These are phyloP conservation scores for Phytophthora kernoviae DNA, from an alignment of 352 stramenopile genomes.

Conservation along the genomic window DNA sequence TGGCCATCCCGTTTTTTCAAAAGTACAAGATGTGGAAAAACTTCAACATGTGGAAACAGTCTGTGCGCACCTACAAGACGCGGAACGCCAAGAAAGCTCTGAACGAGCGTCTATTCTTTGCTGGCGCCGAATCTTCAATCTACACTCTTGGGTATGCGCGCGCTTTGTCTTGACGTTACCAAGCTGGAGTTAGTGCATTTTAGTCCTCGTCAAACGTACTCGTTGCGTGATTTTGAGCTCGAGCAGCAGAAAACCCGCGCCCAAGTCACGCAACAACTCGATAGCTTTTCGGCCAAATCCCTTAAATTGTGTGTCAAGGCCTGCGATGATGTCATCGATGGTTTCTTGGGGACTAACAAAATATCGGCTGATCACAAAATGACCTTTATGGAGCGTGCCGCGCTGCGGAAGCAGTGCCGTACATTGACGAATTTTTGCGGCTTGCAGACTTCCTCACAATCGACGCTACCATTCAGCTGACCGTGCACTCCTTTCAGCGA, in stretches of 20 bases:
- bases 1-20: conserved; percentile 91
- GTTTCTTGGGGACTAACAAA: conserved; percentile 91
- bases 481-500: conserved; percentile 72
- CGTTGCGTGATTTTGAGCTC: conserved; percentile 79
- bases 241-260: conserved; percentile 66
- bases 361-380: conserved; percentile 94
- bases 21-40: conserved; percentile 95
- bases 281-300: conserved; percentile 66
- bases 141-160: conserved; percentile 79
- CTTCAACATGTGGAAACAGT: conserved; percentile 93
- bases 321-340: conserved; percentile 93
- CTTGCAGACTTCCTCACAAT: conserved; percentile 93
- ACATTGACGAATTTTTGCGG: conserved; percentile 92
- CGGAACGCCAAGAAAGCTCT: conserved; percentile 82
- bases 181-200: conserved; percentile 76
- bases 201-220: conserved; percentile 72
- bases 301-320: conserved; percentile 87
- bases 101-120: conserved; percentile 87
- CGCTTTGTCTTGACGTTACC: conserved; percentile 74
- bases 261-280: conserved; percentile 61
- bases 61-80: conserved; percentile 88
- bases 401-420: conserved; percentile 90
- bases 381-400: conserved; percentile 96
- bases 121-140: conserved; percentile 84
- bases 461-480: conserved; percentile 88